Evolutionary conservation across 768 basidiomycete species (phyloP).

Genomic region (Leccinum imitatum): DNA sequence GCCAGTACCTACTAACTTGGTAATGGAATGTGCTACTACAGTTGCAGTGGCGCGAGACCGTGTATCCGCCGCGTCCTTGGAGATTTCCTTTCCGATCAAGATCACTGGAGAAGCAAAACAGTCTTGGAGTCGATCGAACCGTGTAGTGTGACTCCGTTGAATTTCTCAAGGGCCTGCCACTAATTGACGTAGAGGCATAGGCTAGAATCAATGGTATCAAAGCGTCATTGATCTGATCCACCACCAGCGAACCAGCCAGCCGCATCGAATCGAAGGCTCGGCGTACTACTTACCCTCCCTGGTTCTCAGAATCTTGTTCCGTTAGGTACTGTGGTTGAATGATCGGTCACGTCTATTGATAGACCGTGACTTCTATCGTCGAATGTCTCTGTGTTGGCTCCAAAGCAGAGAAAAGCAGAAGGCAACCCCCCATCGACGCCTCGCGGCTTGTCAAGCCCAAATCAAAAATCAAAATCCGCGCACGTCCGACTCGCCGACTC

Average conservation of each 20-base stretch:
- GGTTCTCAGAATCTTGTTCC: not conserved
- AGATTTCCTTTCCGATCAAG: not conserved
- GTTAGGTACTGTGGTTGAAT: not conserved
- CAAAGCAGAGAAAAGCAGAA: not conserved
- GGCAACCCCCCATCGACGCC: not conserved
- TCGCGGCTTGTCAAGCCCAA: not conserved
- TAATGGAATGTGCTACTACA: not conserved
- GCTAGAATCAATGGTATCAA: not conserved
- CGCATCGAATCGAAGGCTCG: not conserved
- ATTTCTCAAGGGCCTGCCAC: not conserved
- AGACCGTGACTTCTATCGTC: not conserved
- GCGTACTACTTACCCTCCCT: not conserved
- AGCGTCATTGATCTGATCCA: not conserved
- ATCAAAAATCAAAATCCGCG: not conserved
- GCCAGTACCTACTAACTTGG: not conserved
- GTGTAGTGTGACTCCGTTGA: not conserved
- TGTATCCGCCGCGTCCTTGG: not conserved
- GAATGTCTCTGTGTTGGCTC: not conserved
- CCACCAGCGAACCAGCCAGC: not conserved
- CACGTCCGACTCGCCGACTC: not conserved
- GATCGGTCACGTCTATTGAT: not conserved
- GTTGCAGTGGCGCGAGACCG: not conserved
- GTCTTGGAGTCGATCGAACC: not conserved
- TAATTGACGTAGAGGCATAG: not conserved
- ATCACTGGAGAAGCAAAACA: not conserved